phyloP scores from a whole-genome alignment of 2,329 filamentous ascomycete genomes.

The Diatrype stigma region DNA sequence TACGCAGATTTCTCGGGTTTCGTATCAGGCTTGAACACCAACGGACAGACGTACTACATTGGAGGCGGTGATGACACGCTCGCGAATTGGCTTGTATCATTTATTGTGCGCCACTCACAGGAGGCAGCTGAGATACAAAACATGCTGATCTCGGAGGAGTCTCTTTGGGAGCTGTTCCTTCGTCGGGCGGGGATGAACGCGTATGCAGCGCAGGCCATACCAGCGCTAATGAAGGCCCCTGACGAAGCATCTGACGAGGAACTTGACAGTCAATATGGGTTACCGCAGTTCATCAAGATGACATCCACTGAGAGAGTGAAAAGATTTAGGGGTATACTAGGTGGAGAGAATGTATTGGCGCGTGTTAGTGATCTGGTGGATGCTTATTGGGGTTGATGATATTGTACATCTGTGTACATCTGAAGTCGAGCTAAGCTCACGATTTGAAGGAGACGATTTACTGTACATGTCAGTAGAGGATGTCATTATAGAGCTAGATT shows the following conservation, averaged over 20 bases:
- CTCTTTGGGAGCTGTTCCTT: conserved; percentile 64
- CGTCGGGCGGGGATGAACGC: conserved; percentile 63
- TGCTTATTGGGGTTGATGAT: conserved; percentile 43
- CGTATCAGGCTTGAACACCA: conserved; percentile 34
- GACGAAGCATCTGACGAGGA: conserved; percentile 12
- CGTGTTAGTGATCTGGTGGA: conserved; percentile 50
- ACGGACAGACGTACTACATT: conserved; percentile 41
- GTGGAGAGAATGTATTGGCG: conserved; percentile 48
- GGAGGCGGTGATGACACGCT: conserved; percentile 47
- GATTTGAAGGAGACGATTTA: neutral
- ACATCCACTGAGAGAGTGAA: conserved; percentile 40
- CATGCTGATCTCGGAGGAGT: conserved; percentile 52
- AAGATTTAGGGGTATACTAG: conserved; percentile 48
- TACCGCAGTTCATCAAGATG: conserved; percentile 58
- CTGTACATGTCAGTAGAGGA: neutral
- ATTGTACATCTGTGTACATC: too few relatives aligned
- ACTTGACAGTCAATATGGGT: conserved; percentile 30
- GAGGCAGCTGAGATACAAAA: conserved; percentile 20
- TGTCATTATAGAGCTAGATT: neutral
- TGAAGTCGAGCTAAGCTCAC: neutral
- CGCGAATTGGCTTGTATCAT: conserved; percentile 49
- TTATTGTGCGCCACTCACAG: conserved; percentile 42
- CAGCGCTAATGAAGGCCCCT: conserved; percentile 42
- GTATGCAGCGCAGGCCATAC: conserved; percentile 64
- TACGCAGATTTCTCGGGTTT: conserved; percentile 51